Evolutionary conservation across 78 protist genomes (phyloP), one percentile per base, ranked within the genome.

Genomic region (Diacronema lutheri): DNA sequence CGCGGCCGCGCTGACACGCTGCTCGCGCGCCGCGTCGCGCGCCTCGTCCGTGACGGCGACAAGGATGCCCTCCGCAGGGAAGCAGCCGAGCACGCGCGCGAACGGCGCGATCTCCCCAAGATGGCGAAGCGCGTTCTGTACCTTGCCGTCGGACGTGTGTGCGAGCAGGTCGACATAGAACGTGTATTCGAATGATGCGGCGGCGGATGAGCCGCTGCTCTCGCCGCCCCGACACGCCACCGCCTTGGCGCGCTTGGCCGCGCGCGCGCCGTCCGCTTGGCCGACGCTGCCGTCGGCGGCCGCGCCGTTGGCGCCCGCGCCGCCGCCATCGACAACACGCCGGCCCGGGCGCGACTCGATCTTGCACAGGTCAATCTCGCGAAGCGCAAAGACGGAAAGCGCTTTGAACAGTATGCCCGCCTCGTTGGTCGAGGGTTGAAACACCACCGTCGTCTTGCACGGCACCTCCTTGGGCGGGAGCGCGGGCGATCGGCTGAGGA

Each of bases 301-400:
- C 60, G 16, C 60, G 23, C 23, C 60, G 16, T 4, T 20, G 60
- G 5, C 3, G 60, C 12, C 26, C 23, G 26, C 60, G 23, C 23
- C 23, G 26, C 16, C 23, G 23, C 4, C 60, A 14, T 0, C 12
- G 60, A 20, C 66, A 11, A 7, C 33, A 2, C 26, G 66, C 29
- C 66, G 66, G 66, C 10, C 10, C 66, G 66, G 66, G 66, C 66
- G 66, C 66, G 66, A 61, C n/a, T 76, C 82, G 44, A 76, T 56
- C 65, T 76, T 76, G 82, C 62, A 33, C 29, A 76, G 82, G 44
- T 76, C 55, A 44, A 76, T 50, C 62, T 56, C 82, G 37, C 82
- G 82, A 31, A 56, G 13, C n/a, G 82, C 62, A 25, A 76, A 76
- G 68, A 26, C 35, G 12, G 82, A 76, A 7, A 76, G 41, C 41